Base-by-base conservation (phyloP, 176 grass and related monocot genomes). In the Oryza officinalis region DNA sequence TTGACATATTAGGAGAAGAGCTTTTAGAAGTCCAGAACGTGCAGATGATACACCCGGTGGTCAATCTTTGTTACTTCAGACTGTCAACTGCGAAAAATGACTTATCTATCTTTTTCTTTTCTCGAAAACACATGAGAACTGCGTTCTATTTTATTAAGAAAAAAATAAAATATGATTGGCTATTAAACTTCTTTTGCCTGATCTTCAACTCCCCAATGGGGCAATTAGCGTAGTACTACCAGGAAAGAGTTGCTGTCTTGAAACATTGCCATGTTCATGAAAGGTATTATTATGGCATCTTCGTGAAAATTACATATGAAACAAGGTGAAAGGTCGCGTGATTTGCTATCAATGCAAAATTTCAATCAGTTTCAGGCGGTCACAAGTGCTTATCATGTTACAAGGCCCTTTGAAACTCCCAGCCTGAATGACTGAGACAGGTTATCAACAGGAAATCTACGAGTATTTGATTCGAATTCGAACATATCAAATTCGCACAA, bases 321-420 rank as follows among this genome's bases (percentile, higher is more conserved):
- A 59, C n/a, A 64, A 35, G 23, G 20, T 23, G 8, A 70, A 13
- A 10, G 13, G 54, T 32, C 22, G 2, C 38, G 25, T 72, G 13
- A 14, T 77, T 65, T 37, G 33, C 14, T 25, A 79, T 59, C 25
- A 57, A 70, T 82, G 67, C 65, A 89, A 89, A 73, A 69, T 25
- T 14, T 73, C 22, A 68, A 77, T 67, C 79, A 68, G 84, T 72
- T 79, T 66, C 28, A 60, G 27, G 46, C 4, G 71, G 27, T 71
- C 52, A 72, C 31, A 35, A 57, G 44, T n/a, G 26, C 47, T 71
- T 77, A 26, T 45, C 72, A 77, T 59, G 54, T 77, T 86, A 82
- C 43, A 86, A 9, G 10, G 67, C 50, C 72, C n/a, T 72, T 27
- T 20, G 22, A 13, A 65, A 31, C 71, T 71, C 77, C 18, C 30